Evolutionary conservation across 129 eudicot genomes (phyloP), one percentile per base, ranked within the genome.

Genomic region (Silybum marianum): DNA sequence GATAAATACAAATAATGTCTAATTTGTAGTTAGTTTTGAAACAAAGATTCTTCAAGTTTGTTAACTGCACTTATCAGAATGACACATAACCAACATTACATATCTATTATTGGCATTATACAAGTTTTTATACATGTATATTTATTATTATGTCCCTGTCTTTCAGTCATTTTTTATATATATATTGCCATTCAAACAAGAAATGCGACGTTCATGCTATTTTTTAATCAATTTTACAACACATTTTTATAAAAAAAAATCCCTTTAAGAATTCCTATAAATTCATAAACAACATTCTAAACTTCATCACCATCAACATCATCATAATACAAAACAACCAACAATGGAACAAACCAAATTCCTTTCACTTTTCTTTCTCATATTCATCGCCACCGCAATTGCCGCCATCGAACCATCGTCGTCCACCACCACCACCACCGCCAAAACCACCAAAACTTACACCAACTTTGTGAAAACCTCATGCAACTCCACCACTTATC

Each of bases 401-500:
- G 38, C 76, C 0, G 18, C 76, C 3, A 18, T 4, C 0, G 32
- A 11, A 5, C 72, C 84, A 9, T 2, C 36, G 10, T 22, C 80
- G 42, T 67, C 72, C 80, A 14, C 6, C 36, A 10, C 16, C 80
- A 42, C 48, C 84, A 3, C 0, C 77, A 83, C 80, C 75, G 34
- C 48, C 75, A 25, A 46, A 13, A 54, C 36, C 18, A 48, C 75
- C 6, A 34, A 69, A 58, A 70, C 72, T 69, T 63, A 79, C 87
- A 74, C 73, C 7, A 73, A 87, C 14, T 92, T 78, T 81, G 40
- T 93, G 75, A 75, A 69, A 74, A 65, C 88, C 19, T 82, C 89
- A 66, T 91, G 98, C 77, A 88, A 80, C 36, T 28, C 77, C 42
- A 85, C 94, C 22, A 86, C 89, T 2, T 93, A 93, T 82, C 89